A percentile compares a stretch with the other conserved stretches of the same genome.
Conservation (phyloP, 768 basidiomycete species). For the Roridomyces roridus region DNA sequence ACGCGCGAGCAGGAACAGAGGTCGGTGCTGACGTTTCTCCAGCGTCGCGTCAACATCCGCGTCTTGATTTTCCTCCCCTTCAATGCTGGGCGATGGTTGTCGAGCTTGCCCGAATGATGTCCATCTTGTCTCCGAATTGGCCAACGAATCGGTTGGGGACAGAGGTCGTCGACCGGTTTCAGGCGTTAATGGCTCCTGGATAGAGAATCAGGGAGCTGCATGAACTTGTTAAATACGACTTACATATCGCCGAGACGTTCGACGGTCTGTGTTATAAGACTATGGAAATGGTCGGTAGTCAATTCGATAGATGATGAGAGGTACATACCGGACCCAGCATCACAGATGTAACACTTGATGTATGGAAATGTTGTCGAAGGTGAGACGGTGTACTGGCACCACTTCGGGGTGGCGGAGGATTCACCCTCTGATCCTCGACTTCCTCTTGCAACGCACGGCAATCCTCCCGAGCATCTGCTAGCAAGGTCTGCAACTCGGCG, state of each 20-base stretch:
- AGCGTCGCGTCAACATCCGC: constrained; percentile 39
- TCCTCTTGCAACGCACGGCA: constrained; percentile 72
- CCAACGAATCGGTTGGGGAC: constrained; percentile 45
- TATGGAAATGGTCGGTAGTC: too few species aligned
- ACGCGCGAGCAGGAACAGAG: constrained; percentile 61
- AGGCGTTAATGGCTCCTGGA: constrained; percentile 49
- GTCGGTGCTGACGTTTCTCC: constrained; percentile 47
- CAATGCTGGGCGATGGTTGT: constrained; percentile 47
- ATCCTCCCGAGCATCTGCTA: constrained; percentile 82
- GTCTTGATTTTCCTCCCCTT: constrained; percentile 47
- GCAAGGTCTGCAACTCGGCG: constrained; percentile 74
- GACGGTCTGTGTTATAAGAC: constrained; percentile 3
- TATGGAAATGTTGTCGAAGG: constrained; percentile 46
- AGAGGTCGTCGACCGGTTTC: constrained; percentile 52
- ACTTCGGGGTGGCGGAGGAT: constrained; percentile 43
- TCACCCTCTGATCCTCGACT: constrained; percentile 72
- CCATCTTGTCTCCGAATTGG: constrained; percentile 41
- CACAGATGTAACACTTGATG: constrained; percentile 51
- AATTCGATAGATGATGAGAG: not conserved
- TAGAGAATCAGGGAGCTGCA: not conserved
- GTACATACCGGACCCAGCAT: constrained; percentile 40
- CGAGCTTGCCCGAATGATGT: constrained; percentile 32
- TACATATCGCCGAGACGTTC: constrained; percentile 27
- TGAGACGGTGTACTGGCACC: constrained; percentile 47
- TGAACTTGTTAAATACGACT: constrained; percentile 25